Evolutionary conservation across 2,329 filamentous ascomycete species (phyloP).

Genomic region (Ceratocystis lukuohia): DNA sequence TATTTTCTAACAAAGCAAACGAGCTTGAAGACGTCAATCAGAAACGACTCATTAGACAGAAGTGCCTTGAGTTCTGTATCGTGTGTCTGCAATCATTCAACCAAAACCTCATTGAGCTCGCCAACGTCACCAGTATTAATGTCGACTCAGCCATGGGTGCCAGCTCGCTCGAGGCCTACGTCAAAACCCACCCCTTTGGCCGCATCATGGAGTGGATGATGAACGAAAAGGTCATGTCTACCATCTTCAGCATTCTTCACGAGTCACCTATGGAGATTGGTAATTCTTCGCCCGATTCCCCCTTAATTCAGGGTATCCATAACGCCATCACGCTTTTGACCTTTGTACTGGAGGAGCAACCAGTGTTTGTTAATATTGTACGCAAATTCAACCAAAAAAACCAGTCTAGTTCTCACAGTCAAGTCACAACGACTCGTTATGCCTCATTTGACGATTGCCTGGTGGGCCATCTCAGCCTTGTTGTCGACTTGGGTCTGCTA

Average conservation of each 20-base stretch:
- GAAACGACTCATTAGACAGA: constrained; percentile 58
- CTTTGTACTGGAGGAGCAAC: constrained; percentile 70
- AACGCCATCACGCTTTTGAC: constrained; percentile 74
- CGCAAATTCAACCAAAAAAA: constrained; percentile 28
- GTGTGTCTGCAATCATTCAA: constrained; percentile 79
- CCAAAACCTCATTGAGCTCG: constrained; percentile 77
- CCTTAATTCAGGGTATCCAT: constrained; percentile 64
- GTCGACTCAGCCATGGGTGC: constrained; percentile 64
- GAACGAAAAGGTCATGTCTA: constrained; percentile 73
- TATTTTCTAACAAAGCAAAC: constrained; percentile 54
- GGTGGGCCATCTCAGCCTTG: constrained; percentile 61
- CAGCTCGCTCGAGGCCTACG: constrained; percentile 64
- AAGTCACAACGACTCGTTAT: constrained; percentile 56
- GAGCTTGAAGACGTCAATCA: constrained; percentile 56
- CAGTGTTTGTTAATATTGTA: constrained; percentile 83
- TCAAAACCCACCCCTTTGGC: constrained; percentile 79
- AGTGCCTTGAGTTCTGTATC: constrained; percentile 71
- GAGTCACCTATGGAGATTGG: constrained; percentile 62
- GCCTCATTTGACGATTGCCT: constrained; percentile 88
- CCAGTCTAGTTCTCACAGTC: constrained; percentile 46
- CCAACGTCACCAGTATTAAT: constrained; percentile 60
- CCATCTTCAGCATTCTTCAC: constrained; percentile 65
- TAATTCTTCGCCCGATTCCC: constrained; percentile 60
- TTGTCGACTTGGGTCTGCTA: constrained; percentile 75
- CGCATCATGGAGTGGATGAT: constrained; percentile 98